phyloP scores from a whole-genome alignment of 1,284 basidiomycete species.

The Agroathelia rolfsii region DNA sequence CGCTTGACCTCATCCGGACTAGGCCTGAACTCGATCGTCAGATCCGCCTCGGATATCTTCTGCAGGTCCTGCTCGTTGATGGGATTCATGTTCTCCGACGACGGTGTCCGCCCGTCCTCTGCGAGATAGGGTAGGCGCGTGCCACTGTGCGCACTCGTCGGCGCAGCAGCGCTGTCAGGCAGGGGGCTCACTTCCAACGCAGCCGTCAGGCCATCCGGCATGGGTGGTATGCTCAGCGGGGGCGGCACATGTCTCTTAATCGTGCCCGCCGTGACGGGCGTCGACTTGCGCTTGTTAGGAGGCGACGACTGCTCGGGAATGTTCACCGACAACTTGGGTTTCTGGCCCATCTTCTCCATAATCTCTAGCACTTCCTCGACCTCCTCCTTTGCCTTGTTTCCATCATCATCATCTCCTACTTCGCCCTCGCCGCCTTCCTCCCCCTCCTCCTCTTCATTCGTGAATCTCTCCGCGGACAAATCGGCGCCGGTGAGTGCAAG shows the following conservation, averaged over 20 bases:
- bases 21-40: constrained; percentile 30
- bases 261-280: constrained; percentile 17
- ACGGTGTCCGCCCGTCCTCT: no score
- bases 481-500: constrained; percentile 44
- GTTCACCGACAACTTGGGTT: constrained; percentile 21
- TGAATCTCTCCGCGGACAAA: constrained; percentile 29
- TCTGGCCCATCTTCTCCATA: constrained; percentile 31
- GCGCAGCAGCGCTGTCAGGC: constrained; percentile 12
- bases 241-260: constrained; percentile 32
- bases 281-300: constrained; percentile 18
- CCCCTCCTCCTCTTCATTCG: constrained; percentile 22
- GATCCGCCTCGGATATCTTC: no score
- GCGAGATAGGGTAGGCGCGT: constrained; percentile 19
- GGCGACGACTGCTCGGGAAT: constrained; percentile 15
- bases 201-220: constrained; percentile 15
- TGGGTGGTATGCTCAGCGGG: constrained; percentile 35
- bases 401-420: constrained; percentile 13
- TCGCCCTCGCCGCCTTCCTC: no score
- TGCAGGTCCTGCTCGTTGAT: no score
- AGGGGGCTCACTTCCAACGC: constrained; percentile 13
- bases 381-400: constrained; percentile 19
- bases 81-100: no score
- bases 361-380: constrained; percentile 38
- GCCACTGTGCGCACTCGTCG: constrained; percentile 8
- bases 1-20: constrained; percentile 53